A percentile compares a stretch with the other conserved stretches of the same genome.
Evolutionary conservation across 495 filamentous ascomycete species (phyloP).

Genomic region (Penicillium cinerascens): DNA sequence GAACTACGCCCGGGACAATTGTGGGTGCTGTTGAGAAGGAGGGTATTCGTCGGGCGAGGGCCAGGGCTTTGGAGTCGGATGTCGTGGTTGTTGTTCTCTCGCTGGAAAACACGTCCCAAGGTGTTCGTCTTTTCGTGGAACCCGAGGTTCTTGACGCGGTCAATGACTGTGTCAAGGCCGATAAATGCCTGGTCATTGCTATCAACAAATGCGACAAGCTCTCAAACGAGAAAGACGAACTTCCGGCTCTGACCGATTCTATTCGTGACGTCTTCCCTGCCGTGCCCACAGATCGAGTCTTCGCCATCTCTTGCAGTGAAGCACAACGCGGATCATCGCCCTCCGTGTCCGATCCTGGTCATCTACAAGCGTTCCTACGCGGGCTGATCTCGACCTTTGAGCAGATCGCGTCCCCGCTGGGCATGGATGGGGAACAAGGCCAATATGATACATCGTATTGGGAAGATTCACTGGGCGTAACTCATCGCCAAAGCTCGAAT

Average conservation of each 20-base stretch:
- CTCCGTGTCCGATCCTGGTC: slow-evolving; percentile 50
- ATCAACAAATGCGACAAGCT: slow-evolving; percentile 81
- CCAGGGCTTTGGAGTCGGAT: slow-evolving; percentile 77
- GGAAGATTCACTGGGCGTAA: slow-evolving; percentile 85
- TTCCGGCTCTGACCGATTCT: slow-evolving; percentile 14
- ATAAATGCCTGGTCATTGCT: slow-evolving; percentile 63
- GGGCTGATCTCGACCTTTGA: slow-evolving; percentile 66
- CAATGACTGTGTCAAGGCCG: slow-evolving; percentile 49
- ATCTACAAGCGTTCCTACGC: slow-evolving; percentile 65
- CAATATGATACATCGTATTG: slow-evolving; percentile 53
- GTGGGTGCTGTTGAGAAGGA: slow-evolving; percentile 77
- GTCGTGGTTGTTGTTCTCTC: slow-evolving; percentile 79
- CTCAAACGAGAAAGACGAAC: slow-evolving; percentile 9
- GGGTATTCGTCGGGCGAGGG: slow-evolving; percentile 82
- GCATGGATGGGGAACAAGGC: slow-evolving; percentile 34
- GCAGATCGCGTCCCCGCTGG: slow-evolving; percentile 62
- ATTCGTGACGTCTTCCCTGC: slow-evolving; percentile 32
- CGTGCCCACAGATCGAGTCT: slow-evolving; percentile 44
- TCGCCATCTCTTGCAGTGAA: slow-evolving; percentile 68
- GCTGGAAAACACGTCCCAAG: slow-evolving; percentile 47
- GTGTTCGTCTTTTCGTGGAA: slow-evolving; percentile 44
- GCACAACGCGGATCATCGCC: slow-evolving; percentile 13
- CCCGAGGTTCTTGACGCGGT: slow-evolving; percentile 57
- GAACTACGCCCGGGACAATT: slow-evolving; percentile 6
- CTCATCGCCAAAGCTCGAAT: slow-evolving; percentile 81